Percentiles rank a stretch among this genome's conserved stretches.
Conservation (phyloP, 352 stramenopile species). For the Aphanomyces astaci region DNA sequence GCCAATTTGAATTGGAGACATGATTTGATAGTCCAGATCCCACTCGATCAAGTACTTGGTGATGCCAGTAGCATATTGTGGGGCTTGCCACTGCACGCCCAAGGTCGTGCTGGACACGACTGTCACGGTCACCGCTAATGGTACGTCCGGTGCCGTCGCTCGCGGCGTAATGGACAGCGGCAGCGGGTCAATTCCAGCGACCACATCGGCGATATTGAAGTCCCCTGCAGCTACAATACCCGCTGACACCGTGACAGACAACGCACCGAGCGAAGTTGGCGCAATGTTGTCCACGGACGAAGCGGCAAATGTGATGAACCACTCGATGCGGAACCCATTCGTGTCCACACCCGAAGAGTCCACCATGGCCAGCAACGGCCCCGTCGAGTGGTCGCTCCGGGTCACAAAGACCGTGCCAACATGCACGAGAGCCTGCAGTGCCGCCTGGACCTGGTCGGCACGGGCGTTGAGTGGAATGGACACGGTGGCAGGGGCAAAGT, state of each 20-base stretch:
- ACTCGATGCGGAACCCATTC: slow-evolving; percentile 41
- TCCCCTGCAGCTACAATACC: slow-evolving; percentile 24
- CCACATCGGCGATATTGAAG: slow-evolving; percentile 33
- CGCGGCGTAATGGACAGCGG: slow-evolving; percentile 36
- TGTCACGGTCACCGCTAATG: slow-evolving; percentile 43
- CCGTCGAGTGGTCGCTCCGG: slow-evolving; percentile 53
- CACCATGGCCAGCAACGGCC: slow-evolving; percentile 24
- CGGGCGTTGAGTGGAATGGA: slow-evolving; percentile 45
- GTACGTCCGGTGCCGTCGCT: slow-evolving; percentile 39
- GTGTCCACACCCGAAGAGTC: slow-evolving; percentile 45
- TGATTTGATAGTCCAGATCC: slow-evolving; percentile 45
- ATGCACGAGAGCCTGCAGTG: slow-evolving; percentile 40
- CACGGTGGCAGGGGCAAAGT: slow-evolving; percentile 34
- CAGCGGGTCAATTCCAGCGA: slow-evolving; percentile 23
- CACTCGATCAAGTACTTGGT: slow-evolving; percentile 83
- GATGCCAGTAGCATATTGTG: slow-evolving; percentile 24
- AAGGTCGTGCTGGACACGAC: slow-evolving; percentile 52
- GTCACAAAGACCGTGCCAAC: slow-evolving; percentile 52
- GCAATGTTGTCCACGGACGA: slow-evolving; percentile 40
- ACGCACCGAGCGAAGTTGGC: slow-evolving; percentile 39
- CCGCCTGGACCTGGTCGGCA: slow-evolving; percentile 42
- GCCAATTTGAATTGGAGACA: slow-evolving; percentile 24
- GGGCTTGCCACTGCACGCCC: slow-evolving; percentile 55
- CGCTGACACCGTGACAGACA: slow-evolving; percentile 28
- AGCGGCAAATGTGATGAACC: slow-evolving; percentile 69